Evolutionary conservation across 2,329 filamentous ascomycete species (phyloP), one percentile per base, ranked within the genome.

Genomic region (Tolypocladium nubicola): DNA sequence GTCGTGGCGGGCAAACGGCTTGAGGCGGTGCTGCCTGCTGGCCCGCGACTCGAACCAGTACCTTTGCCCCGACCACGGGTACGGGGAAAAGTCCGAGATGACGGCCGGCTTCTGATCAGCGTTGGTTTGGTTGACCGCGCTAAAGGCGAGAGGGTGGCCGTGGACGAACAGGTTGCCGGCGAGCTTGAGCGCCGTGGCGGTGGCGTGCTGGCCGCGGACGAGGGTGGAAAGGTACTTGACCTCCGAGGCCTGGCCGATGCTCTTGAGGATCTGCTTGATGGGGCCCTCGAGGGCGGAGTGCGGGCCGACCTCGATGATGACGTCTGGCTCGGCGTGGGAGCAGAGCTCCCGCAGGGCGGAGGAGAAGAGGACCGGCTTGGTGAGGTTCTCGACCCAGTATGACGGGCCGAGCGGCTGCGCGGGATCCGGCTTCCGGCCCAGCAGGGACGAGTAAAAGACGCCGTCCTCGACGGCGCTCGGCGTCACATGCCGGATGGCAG

Each of bases 231-330:
- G 67, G 57, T 80, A 80, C 1, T 71, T 69, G 35, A 76, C 67
- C 59, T 75, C 75, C 9, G 43, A 11, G 7, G 71, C 68, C 0
- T 71, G 69, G 45, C 74, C 74, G 9, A 76, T 70, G 1, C 66
- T 66, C 61, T 78, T 78, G 33, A 79, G 64, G 19, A 79, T 78
- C 65, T 80, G 76, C 64, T 79, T 77, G 57, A 80, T 71, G 0
- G 78, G 78, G 0, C 78, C 78, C 53, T 76, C 72, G 2, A 81
- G 69, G 2, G 76, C 77, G 5, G 76, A 70, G 61, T 80, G 78
- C 0, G 78, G 78, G 0, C 78, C 78, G 10, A 80, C 63, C 63
- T 81, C 78, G n/a, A 80, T 55, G 45, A 68, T 41, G 19, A 66
- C 33, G 30, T 67, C 64, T 2, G 64, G 66, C 53, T 65, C 62